These are phyloP conservation scores for Celoporthe dispersa DNA, from an alignment of 2,329 filamentous ascomycete genomes.

Conservation along the genomic window DNA sequence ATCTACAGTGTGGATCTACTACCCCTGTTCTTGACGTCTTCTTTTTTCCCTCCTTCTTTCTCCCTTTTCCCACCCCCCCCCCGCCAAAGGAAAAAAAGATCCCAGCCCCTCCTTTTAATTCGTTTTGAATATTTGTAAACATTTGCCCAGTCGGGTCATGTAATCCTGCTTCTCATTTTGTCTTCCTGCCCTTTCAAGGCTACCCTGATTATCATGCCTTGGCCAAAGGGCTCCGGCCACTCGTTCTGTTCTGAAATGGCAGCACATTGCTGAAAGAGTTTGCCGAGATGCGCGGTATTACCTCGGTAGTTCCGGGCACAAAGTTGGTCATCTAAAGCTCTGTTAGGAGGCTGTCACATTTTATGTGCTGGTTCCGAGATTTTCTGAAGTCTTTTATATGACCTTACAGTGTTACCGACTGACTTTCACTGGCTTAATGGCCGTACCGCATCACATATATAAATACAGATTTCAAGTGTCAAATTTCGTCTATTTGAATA, in stretches of 20 bases:
- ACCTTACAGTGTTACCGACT: no score
- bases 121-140: not conserved
- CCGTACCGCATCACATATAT: no score
- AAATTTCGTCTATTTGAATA: no score
- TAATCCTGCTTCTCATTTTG: not conserved
- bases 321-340: not conserved
- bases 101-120: not conserved
- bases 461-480: no score
- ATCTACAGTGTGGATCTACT: not conserved
- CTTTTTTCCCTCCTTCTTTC: not conserved
- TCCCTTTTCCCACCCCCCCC: not conserved
- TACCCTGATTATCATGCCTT: not conserved
- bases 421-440: no score
- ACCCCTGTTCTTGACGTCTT: not conserved
- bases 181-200: not conserved
- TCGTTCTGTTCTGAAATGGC: not conserved
- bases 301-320: not conserved
- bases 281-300: not conserved
- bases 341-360: not conserved
- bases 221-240: not conserved
- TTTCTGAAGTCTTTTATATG: not conserved
- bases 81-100: no score
- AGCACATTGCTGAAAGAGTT: not conserved
- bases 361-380: not conserved
- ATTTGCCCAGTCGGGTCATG: not conserved